Evolutionary conservation across 768 basidiomycete genomes (phyloP), one percentile per base, ranked within the genome.

Genomic region (Tricholomella constricta): DNA sequence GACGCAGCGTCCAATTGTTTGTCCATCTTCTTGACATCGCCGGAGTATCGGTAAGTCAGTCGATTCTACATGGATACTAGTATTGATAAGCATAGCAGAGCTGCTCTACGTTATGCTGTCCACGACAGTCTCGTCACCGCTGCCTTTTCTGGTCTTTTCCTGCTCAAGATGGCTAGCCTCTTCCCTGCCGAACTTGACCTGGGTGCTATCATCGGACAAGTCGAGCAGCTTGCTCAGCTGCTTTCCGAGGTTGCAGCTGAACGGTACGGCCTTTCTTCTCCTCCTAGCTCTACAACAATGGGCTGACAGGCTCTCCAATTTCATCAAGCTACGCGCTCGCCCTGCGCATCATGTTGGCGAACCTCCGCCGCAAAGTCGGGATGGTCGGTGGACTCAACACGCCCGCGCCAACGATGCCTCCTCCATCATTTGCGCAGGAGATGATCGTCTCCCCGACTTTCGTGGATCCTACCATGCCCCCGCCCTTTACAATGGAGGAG

Each of bases 221-320:
- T 96, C 37, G 91, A 94, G 64, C 91, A 96, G 68, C 80, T 98
- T 32, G 88, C 92, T 0, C 90, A 94, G 61, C 73, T 98, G 41
- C 78, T 97, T 41, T 92, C 91, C 4, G 94, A 96, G 52, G 94
- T 95, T 32, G 92, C 92, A 27, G 94, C 94, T 12, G 94, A 97
- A 74, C 82, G 94, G 87, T 85, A 58, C 54, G 75, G 55, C 25
- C 27, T 10, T 38, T 43, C 42, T 8, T 31, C 22, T 22, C 38
- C 9, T 46, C 25, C 19, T 43, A 29, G 40, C 7, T 25, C 17
- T 15, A 17, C 26, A 12, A 19, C 43, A 25, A 25, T 54, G 8
- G 23, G 31, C 19, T 51, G 34, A 49, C 8, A 36, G n/a, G n/a
- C n/a, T 4, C 37, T 45, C 45, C 8, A 32, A 32, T 23, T n/a